phyloP scores from a whole-genome alignment of 164 flowering plant genomes.

The Litsea cubeba region DNA sequence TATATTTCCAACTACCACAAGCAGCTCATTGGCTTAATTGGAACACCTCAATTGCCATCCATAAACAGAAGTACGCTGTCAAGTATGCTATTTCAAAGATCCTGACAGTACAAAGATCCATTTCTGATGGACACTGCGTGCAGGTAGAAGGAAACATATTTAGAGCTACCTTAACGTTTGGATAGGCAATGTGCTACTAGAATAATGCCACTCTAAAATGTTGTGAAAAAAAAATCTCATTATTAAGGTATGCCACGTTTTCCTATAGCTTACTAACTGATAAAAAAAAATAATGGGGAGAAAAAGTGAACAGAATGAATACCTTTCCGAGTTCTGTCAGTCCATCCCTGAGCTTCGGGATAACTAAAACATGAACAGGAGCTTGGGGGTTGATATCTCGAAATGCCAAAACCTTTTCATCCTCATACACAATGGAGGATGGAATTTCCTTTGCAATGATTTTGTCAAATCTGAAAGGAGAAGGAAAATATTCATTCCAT shows the following conservation, averaged over 20 bases:
- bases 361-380: slow-evolving; percentile 81
- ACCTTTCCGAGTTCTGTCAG: slow-evolving; percentile 79
- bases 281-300: neutral
- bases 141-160: too few species aligned
- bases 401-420: slow-evolving; percentile 85
- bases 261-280: neutral
- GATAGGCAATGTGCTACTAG: too few species aligned
- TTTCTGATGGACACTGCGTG: too few species aligned
- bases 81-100: neutral
- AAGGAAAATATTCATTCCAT: neutral
- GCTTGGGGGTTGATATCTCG: slow-evolving; percentile 89
- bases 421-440: slow-evolving; percentile 81
- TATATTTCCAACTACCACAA: neutral
- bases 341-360: slow-evolving; percentile 85
- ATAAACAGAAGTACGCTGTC: neutral
- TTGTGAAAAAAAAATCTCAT: neutral
- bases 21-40: neutral
- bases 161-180: too few species aligned
- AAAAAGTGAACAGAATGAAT: neutral
- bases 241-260: neutral
- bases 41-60: neutral
- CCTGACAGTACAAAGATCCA: neutral
- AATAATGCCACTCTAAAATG: too few species aligned
- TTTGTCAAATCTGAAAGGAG: slow-evolving; percentile 76
- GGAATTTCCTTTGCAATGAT: slow-evolving; percentile 92